Evolutionary conservation across 352 stramenopile species (phyloP).

Genomic region (Pythium insidiosum): DNA sequence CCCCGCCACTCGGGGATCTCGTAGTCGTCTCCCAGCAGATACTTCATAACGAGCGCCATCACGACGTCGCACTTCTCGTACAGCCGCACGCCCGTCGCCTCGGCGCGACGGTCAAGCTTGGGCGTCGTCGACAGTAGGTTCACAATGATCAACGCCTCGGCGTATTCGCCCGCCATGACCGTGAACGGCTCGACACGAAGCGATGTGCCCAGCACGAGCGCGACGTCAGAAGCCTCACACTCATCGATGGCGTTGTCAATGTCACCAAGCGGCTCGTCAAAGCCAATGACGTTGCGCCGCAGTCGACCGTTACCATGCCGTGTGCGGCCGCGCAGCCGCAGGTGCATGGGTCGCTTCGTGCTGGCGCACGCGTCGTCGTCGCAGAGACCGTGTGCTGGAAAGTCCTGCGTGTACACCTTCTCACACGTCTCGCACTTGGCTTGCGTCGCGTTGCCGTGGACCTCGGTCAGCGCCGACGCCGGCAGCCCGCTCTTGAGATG

Average conservation of each 20-base stretch:
- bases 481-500: conserved; percentile 76
- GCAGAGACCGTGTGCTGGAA: conserved; percentile 65
- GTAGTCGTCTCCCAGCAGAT: conserved; percentile 45
- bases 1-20: conserved; percentile 53
- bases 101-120: conserved; percentile 62
- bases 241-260: conserved; percentile 77
- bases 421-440: conserved; percentile 82
- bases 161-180: conserved; percentile 74
- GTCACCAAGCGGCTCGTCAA: conserved; percentile 72
- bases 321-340: conserved; percentile 55
- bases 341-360: conserved; percentile 51
- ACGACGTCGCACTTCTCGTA: conserved; percentile 72
- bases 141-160: conserved; percentile 62
- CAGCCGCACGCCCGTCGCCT: conserved; percentile 54
- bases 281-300: conserved; percentile 71
- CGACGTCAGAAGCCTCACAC: conserved; percentile 66
- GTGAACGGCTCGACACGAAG: conserved; percentile 72
- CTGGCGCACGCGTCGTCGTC: conserved; percentile 50
- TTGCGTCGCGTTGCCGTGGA: conserved; percentile 78
- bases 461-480: conserved; percentile 44
- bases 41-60: conserved; percentile 72
- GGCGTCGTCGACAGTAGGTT: conserved; percentile 64
- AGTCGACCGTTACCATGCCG: conserved; percentile 68
- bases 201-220: conserved; percentile 70
- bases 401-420: conserved; percentile 71